Evolutionary conservation across 2,329 filamentous ascomycete genomes (phyloP).

Genomic region (Ceratocystis eucalypticola): DNA sequence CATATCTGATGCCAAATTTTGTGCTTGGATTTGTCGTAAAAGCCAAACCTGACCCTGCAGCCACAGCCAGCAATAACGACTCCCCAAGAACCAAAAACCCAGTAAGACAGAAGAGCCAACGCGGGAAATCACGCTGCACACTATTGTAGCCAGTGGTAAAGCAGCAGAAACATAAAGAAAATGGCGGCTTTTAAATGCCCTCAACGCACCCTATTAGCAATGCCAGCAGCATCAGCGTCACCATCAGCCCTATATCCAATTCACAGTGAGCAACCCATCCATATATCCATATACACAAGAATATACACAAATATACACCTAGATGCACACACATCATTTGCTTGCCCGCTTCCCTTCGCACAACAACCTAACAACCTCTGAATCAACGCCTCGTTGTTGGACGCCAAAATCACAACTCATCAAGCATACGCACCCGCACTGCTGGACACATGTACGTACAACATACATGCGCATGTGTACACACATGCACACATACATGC

Average conservation of each 20-base stretch:
- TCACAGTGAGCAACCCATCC: conserved; percentile 2
- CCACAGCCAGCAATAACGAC: not conserved
- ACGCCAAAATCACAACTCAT: not conserved
- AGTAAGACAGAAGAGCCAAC: not conserved
- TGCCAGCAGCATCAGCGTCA: not conserved
- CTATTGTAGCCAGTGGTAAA: not conserved
- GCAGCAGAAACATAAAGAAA: not conserved
- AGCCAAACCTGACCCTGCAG: not conserved
- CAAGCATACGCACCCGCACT: not conserved
- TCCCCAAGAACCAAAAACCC: not conserved
- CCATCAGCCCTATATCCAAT: conserved; percentile 8
- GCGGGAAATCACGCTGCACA: not conserved
- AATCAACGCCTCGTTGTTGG: not conserved
- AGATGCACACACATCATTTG: not conserved
- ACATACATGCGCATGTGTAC: not conserved
- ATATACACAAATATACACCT: not conserved
- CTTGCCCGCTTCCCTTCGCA: too few relatives aligned
- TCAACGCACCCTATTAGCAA: not conserved
- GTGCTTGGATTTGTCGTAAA: not conserved
- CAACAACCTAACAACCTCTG: not conserved
- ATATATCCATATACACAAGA: not conserved
- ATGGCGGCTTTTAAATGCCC: not conserved
- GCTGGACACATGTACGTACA: not conserved
- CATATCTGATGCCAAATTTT: conserved; percentile 5
- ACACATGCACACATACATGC: not conserved